A percentile compares a stretch with the other conserved stretches of the same genome.
These are phyloP conservation scores for Sungouiozyma ichnusensis DNA, from an alignment of 805 yeast species.

Conservation along the genomic window DNA sequence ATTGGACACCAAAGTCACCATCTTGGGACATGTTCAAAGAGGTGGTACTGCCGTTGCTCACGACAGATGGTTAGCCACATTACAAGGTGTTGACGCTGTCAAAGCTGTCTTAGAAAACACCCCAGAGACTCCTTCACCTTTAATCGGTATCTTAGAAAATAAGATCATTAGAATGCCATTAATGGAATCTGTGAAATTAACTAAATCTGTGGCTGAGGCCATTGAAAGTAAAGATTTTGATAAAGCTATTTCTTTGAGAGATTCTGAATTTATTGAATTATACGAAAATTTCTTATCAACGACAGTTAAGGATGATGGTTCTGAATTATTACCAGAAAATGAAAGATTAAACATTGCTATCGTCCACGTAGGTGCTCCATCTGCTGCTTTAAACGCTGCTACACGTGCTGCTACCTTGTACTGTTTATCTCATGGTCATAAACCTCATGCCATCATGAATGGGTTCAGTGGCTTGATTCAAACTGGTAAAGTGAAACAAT, in stretches of 20 bases:
- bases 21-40: conserved; percentile 95
- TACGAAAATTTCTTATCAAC: conserved; percentile 62
- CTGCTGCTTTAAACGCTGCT: conserved; percentile 92
- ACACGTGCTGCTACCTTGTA: conserved; percentile 83
- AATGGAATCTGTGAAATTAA: conserved; percentile 80
- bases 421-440: conserved; percentile 84
- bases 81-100: conserved; percentile 97
- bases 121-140: conserved; percentile 87
- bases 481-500: conserved; percentile 69
- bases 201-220: conserved; percentile 85
- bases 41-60: conserved; percentile 98
- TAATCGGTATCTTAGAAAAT: conserved; percentile 85
- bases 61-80: conserved; percentile 82
- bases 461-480: conserved; percentile 88
- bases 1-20: conserved; percentile 88
- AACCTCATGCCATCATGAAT: conserved; percentile 80
- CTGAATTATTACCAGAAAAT: conserved; percentile 46
- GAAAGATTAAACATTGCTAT: conserved; percentile 70
- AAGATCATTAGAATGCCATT: conserved; percentile 75
- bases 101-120: conserved; percentile 82
- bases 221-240: conserved; percentile 71
- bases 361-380: conserved; percentile 92
- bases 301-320: conserved; percentile 56
- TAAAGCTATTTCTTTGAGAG: conserved; percentile 78
- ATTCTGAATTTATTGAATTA: conserved; percentile 77